A percentile compares a stretch with the other conserved stretches of the same genome.
These are phyloP conservation scores for Toxoplasma gondii DNA, from an alignment of 169 alveolate species.

Conservation along the genomic window DNA sequence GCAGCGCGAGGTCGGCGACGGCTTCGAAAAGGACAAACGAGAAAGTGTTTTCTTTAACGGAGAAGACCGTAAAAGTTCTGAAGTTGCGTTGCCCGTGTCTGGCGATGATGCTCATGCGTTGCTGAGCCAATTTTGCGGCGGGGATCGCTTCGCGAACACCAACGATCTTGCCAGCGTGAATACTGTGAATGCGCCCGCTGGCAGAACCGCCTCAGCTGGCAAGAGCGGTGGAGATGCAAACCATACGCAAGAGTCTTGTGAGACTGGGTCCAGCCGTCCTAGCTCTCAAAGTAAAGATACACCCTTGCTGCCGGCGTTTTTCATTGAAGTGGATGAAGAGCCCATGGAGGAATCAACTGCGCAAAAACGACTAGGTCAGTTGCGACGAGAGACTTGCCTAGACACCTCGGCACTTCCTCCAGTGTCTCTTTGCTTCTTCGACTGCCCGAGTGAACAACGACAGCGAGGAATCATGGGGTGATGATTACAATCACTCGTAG, in stretches of 20 bases:
- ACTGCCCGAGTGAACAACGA: not conserved
- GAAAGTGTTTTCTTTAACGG: not conserved
- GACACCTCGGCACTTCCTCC: not conserved
- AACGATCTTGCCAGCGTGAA: no score
- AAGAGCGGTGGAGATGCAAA: no score
- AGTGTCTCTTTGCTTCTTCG: not conserved
- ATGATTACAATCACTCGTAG: not conserved
- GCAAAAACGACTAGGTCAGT: not conserved
- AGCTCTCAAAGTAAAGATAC: not conserved
- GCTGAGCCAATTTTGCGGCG: no score
- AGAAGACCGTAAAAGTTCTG: not conserved
- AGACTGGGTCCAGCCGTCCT: no score
- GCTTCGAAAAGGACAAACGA: not conserved
- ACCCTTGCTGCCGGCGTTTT: not conserved
- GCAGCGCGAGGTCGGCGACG: not conserved
- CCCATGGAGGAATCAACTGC: constrained; percentile 19
- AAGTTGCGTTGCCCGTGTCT: no score
- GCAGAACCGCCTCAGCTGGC: no score
- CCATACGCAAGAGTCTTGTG: no score
- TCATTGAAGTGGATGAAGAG: constrained; percentile 16
- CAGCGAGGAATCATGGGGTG: not conserved
- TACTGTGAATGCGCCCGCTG: no score
- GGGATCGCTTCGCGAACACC: no score
- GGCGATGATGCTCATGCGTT: no score
- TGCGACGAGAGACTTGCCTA: not conserved